A percentile compares a stretch with the other conserved stretches of the same genome.
Conservation (phyloP, 148 eudicot genomes). For the Cornus controversa region DNA sequence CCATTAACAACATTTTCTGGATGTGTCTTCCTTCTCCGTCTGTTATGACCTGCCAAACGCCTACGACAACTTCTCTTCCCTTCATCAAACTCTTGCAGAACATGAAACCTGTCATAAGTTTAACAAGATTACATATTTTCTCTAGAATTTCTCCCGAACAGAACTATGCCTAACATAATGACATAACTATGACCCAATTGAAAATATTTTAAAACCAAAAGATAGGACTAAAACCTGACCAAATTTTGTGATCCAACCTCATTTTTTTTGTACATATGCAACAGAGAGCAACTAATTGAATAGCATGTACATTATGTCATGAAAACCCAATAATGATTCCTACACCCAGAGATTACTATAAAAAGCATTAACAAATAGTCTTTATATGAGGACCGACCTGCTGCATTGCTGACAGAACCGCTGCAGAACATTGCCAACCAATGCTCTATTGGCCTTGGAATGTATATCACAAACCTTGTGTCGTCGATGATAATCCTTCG, state of each 20-base stretch:
- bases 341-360: neutral
- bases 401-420: constrained; percentile 99
- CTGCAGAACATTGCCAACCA: constrained; percentile 72
- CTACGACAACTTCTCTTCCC: constrained; percentile 96
- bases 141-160: neutral
- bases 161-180: neutral
- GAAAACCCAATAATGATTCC: neutral
- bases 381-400: constrained; percentile 41
- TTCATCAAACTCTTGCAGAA: constrained; percentile 92
- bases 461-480: constrained; percentile 92
- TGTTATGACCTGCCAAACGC: constrained; percentile 92
- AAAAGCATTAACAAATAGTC: neutral
- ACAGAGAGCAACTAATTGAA: neutral
- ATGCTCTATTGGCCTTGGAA: constrained; percentile 68
- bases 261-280: neutral
- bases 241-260: neutral
- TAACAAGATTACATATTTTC: constrained; percentile 1
- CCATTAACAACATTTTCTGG: constrained; percentile 58
- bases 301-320: too few relatives aligned
- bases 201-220: neutral
- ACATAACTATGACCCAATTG: neutral
- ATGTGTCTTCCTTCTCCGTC: constrained; percentile 77
- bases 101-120: constrained; percentile 71
- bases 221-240: neutral
- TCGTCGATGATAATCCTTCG: constrained; percentile 84